Base-by-base conservation (phyloP, 2,329 filamentous ascomycete genomes). In the Helotiales sp. region DNA sequence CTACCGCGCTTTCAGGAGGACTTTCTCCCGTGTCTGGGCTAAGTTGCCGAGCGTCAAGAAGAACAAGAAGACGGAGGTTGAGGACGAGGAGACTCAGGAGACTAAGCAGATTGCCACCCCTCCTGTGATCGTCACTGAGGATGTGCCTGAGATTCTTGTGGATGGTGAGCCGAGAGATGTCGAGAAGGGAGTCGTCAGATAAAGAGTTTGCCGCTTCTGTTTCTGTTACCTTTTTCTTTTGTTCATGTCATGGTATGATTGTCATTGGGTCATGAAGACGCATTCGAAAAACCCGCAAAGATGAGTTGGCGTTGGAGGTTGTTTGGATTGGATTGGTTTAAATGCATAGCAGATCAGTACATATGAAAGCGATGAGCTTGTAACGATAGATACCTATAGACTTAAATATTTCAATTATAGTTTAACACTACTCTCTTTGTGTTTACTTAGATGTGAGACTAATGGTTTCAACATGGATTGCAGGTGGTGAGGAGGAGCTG, bases 91-190 rank as follows among this genome's bases (percentile, higher is more conserved):
- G 10, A 54, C 24, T 10, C n/a, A 57, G 52, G 52, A 58, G 37
- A 58, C 47, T 13, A 37, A 54, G 49, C 22, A 37, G 7, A 34
- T 54, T 15, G 15, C 61, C 4, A 13, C 61, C 8, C 47, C 61
- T 45, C 61, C 61, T n/a, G 47, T 63, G 22, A 50, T 63, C 22
- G 15, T 63, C 32, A 63, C 59, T 8, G 59, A 61, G 45, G 40
- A 63, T 40, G 61, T 55, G 2, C 61, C 61, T 43, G 61, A 63
- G 49, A 63, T 63, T 22, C 50, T 54, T 20, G 37, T 63, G n/a
- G 61, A 63, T 24, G 61, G 61, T 3, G 61, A 54, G 49, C 37
- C 57, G 17, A 40, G 61, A n/a, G 61, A 63, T 45, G 61, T 54
- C 17, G 61, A 63, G 61, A 43, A 50, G 30, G 61, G 61, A 43